Percentiles rank a stretch among this genome's conserved stretches.
These are phyloP conservation scores for Pestalotiopsis sp. DNA, from an alignment of 2,329 filamentous ascomycete genomes.

Conservation along the genomic window DNA sequence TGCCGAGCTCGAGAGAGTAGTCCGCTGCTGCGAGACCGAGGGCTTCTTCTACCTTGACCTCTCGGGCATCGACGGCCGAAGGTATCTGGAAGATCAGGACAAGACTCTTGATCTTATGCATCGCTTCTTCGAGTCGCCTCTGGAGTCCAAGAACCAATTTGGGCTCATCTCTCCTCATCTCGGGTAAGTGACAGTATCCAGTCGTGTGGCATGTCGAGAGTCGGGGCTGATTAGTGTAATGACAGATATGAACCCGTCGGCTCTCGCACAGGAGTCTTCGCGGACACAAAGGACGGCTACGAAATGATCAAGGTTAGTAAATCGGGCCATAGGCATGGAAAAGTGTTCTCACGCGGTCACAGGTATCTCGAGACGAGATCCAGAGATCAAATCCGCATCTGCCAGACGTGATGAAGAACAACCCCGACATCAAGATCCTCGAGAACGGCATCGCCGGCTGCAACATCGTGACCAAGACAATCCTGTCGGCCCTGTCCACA, in stretches of 20 bases:
- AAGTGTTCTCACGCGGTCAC: neutral
- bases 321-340: neutral
- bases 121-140: constrained; percentile 54
- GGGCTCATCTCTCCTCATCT: constrained; percentile 56
- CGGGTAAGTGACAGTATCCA: constrained; percentile 36
- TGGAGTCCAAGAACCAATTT: constrained; percentile 60
- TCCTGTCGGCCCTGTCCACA: constrained; percentile 53
- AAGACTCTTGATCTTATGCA: constrained; percentile 57
- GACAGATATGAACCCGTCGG: constrained; percentile 51
- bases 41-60: constrained; percentile 62
- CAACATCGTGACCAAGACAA: constrained; percentile 53
- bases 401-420: constrained; percentile 50
- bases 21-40: constrained; percentile 50
- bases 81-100: constrained; percentile 54
- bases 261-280: constrained; percentile 48
- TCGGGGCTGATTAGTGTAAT: neutral
- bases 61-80: constrained; percentile 52
- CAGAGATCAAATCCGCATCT: constrained; percentile 48
- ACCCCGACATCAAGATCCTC: constrained; percentile 47
- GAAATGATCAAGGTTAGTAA: constrained; percentile 51
- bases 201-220: neutral
- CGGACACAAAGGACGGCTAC: constrained; percentile 52
- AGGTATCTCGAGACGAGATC: constrained; percentile 51
- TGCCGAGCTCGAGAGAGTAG: constrained; percentile 52
- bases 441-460: constrained; percentile 52